These are phyloP conservation scores for Ganoderma sinense DNA, from an alignment of 1,284 basidiomycete genomes.

Conservation along the genomic window DNA sequence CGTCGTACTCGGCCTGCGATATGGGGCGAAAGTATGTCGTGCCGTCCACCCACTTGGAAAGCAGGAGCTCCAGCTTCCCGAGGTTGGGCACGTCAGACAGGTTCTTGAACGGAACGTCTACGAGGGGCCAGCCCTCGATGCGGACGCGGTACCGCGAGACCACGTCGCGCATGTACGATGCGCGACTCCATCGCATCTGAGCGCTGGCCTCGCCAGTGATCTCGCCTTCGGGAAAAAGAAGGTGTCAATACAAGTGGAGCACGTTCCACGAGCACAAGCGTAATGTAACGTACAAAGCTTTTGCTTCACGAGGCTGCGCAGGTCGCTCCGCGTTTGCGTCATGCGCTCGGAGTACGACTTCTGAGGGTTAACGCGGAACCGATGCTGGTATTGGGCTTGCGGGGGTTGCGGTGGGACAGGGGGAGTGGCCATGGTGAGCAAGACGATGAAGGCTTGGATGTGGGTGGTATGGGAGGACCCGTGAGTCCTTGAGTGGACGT, in stretches of 20 bases:
- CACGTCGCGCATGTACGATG: constrained; percentile 40
- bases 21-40: constrained; percentile 38
- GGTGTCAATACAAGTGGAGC: constrained; percentile 9
- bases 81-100: constrained; percentile 43
- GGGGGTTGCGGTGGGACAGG: neutral
- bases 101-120: constrained; percentile 42
- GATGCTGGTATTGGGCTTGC: constrained; percentile 18
- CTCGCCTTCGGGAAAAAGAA: constrained; percentile 26
- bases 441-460: neutral
- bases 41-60: constrained; percentile 34
- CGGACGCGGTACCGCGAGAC: constrained; percentile 40
- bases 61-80: constrained; percentile 38
- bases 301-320: constrained; percentile 38
- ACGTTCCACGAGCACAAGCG: neutral
- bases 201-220: constrained; percentile 39
- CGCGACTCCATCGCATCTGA: constrained; percentile 37
- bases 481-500: neutral
- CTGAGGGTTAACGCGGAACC: constrained; percentile 39
- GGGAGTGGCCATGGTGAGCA: neutral
- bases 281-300: constrained; percentile 36
- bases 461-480: neutral
- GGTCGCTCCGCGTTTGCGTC: constrained; percentile 39
- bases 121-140: constrained; percentile 42
- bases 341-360: constrained; percentile 41
- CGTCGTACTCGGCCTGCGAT: constrained; percentile 34